Percentiles rank a stretch among this genome's conserved stretches.
These are phyloP conservation scores for Diutina pseudorugosa DNA, from an alignment of 1,139 yeast genomes.

Conservation along the genomic window DNA sequence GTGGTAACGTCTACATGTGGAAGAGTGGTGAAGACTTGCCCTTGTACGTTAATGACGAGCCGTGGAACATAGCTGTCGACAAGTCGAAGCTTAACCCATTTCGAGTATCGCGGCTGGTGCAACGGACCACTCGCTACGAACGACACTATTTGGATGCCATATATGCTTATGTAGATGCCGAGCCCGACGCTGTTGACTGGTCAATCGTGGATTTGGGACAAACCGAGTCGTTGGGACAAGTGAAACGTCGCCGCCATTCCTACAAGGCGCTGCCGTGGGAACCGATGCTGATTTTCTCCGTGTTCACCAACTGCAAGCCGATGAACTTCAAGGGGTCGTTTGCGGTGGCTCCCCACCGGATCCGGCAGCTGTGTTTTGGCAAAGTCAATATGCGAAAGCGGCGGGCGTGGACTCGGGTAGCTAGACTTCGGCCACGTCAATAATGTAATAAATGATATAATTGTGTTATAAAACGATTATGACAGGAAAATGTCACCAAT, in stretches of 20 bases:
- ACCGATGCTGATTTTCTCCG: conserved; percentile 9
- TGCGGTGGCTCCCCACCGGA: neutral
- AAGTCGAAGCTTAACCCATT: neutral
- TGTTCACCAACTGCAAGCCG: conserved; percentile 9
- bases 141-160: neutral
- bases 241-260: neutral
- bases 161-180: neutral
- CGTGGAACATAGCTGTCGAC: neutral
- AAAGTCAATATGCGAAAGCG: conserved; percentile 25
- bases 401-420: conserved; percentile 19
- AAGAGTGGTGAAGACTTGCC: neutral
- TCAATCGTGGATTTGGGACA: neutral
- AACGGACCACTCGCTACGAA: neutral
- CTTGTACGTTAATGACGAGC: neutral
- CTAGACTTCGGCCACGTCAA: neutral
- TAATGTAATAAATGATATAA: too few species aligned
- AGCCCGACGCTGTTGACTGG: neutral
- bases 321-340: conserved; percentile 5
- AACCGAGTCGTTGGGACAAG: neutral
- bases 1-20: neutral
- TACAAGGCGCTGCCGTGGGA: conserved; percentile 6
- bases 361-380: conserved; percentile 22
- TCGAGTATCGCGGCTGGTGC: neutral
- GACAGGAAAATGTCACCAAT: too few species aligned
- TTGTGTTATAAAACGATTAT: too few species aligned